Evolutionary conservation across 345 rosid genomes (phyloP), one percentile per base, ranked within the genome.

Genomic region (Heritiera littoralis): DNA sequence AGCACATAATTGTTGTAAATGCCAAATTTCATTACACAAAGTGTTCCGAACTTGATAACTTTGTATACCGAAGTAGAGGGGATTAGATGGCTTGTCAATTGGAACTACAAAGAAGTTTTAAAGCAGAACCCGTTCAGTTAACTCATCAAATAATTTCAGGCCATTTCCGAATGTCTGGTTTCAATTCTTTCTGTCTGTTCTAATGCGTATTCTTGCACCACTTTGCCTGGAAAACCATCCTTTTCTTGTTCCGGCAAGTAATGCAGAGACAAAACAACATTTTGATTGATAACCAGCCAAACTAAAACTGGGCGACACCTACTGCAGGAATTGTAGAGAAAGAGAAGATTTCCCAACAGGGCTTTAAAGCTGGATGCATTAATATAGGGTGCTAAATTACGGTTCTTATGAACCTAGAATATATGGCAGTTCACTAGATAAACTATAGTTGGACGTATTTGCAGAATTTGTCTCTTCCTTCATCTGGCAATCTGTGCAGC

Each of bases 401-500:
- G n/a, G 58, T 70, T 70, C 40, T 28, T 45, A 45, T 59, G 54
- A 60, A 60, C 78, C 68, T 60, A 59, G 43, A 45, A 75, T 43
- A 13, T 40, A 60, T 75, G 67, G 78, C 75, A 45, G 38, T 43
- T 40, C n/a, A 40, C 35, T 61, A 75, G 78, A 45, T 73, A 5
- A 43, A 5, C 73, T 8, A 41, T 9, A 68, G 12, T 15, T 66
- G 51, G 32, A 41, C n/a, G 41, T 41, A 11, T 45, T 58, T 40
- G 38, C 40, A 41, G 20, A 59, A 18, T 41, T 74, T 74, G 77
- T 59, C 18, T 13, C 49, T 74, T 74, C 30, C 77, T 59, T 59
- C 67, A 59, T 74, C 77, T 59, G 77, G 67, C 54, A 74, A 74
- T 7, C 66, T 55, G 77, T 58, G 12, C n/a, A 10, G 51, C 17